phyloP scores from a whole-genome alignment of 164 flowering plant genomes.

The Amborella trichopoda region DNA sequence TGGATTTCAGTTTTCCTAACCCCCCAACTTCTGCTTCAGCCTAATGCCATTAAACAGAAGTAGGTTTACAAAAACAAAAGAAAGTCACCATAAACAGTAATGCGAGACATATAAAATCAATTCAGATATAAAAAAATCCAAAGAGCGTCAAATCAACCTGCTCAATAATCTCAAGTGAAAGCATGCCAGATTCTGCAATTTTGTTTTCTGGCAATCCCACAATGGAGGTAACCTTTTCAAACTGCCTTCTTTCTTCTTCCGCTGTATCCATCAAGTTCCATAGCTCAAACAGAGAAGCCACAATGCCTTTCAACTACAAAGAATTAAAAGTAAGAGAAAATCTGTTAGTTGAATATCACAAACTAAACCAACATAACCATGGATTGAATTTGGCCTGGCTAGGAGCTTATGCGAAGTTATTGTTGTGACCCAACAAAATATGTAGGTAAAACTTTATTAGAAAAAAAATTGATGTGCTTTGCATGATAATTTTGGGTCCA shows the following conservation, averaged over 20 bases:
- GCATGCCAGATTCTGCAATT: constrained; percentile 46
- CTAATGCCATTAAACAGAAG: too few species aligned
- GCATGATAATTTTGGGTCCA: too few species aligned
- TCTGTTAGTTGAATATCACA: too few species aligned
- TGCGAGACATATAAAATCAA: background rate
- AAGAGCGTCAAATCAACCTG: constrained; percentile 36
- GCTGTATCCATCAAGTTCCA: constrained; percentile 92
- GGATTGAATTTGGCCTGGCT: too few species aligned
- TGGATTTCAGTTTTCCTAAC: constrained; percentile 69
- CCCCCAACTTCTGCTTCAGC: constrained; percentile 70
- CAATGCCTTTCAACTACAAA: constrained; percentile 61
- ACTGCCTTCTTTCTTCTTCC: constrained; percentile 38
- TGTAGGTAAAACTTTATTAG: too few species aligned
- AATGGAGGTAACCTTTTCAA: constrained; percentile 29
- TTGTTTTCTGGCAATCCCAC: constrained; percentile 41
- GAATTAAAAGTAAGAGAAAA: too few species aligned
- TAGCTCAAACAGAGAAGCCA: constrained; percentile 45
- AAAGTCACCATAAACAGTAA: background rate
- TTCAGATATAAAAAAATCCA: background rate
- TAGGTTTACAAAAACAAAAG: constrained; percentile 2
- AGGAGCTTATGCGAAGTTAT: too few species aligned
- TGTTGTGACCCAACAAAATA: too few species aligned
- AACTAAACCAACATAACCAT: too few species aligned
- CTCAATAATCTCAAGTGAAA: constrained; percentile 58
- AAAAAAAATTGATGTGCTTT: too few species aligned